These are phyloP conservation scores for Coemansia sp. DNA, from an alignment of 192 early-diverging fungal species.

Conservation along the genomic window DNA sequence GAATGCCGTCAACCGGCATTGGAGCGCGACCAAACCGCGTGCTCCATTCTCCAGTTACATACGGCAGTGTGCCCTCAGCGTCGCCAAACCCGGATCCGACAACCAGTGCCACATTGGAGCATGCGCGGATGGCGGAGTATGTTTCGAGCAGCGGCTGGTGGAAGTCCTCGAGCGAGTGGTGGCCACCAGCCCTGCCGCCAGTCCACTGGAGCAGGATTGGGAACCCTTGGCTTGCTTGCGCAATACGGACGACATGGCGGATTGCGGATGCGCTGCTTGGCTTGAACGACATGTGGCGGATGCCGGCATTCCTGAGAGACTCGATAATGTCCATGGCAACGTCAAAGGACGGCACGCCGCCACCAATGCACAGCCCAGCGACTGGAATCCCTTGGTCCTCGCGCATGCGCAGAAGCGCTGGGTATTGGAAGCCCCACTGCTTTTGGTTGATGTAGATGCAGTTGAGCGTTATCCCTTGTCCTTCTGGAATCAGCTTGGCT, in stretches of 20 bases:
- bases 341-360: slow-evolving; percentile 87
- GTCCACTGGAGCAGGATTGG: slow-evolving; percentile 96
- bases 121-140: slow-evolving; percentile 69
- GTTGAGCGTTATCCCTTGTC: slow-evolving; percentile 90
- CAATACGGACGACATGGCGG: slow-evolving; percentile 82
- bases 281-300: slow-evolving; percentile 84
- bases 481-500: slow-evolving; percentile 68
- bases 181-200: slow-evolving; percentile 93
- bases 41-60: slow-evolving; percentile 94
- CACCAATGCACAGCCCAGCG: slow-evolving; percentile 88
- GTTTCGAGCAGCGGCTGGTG: slow-evolving; percentile 83
- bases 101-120: slow-evolving; percentile 80
- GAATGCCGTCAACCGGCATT: slow-evolving; percentile 95
- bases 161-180: slow-evolving; percentile 96
- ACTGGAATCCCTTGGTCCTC: slow-evolving; percentile 81
- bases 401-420: slow-evolving; percentile 77
- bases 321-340: slow-evolving; percentile 81
- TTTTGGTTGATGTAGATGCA: slow-evolving; percentile 87
- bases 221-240: slow-evolving; percentile 77
- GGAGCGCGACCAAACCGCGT: slow-evolving; percentile 74
- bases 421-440: slow-evolving; percentile 85
- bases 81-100: slow-evolving; percentile 93
- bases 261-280: slow-evolving; percentile 79
- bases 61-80: slow-evolving; percentile 82
- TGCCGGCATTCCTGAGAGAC: slow-evolving; percentile 72